These are phyloP conservation scores for Leccinum griseonigrum DNA, from an alignment of 1,284 basidiomycete genomes.

Conservation along the genomic window DNA sequence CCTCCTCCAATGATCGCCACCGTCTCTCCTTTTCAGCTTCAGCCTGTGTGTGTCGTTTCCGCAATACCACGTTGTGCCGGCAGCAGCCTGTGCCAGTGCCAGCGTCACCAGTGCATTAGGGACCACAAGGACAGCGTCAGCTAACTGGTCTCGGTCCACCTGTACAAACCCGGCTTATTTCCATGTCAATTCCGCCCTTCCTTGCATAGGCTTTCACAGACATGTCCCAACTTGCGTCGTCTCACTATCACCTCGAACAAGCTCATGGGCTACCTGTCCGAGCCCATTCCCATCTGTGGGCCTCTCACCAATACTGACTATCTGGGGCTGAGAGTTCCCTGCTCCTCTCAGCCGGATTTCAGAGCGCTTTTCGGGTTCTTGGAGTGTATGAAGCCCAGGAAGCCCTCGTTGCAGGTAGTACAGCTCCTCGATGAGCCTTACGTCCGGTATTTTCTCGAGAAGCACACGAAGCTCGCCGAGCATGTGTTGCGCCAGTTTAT, in stretches of 20 bases:
- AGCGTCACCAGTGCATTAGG: slow-evolving; percentile 12
- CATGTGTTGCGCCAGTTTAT: slow-evolving; percentile 9
- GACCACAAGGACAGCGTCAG: slow-evolving; percentile 5
- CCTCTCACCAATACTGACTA: slow-evolving; percentile 10
- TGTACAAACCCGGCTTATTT: too few relatives aligned
- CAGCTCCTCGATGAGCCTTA: slow-evolving; percentile 22
- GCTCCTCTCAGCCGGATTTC: slow-evolving; percentile 2
- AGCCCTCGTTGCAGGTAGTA: slow-evolving; percentile 25
- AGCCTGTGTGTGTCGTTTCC: slow-evolving; percentile 26
- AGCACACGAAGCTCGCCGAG: slow-evolving; percentile 13
- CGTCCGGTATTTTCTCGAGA: slow-evolving; percentile 17
- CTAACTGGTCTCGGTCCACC: background rate
- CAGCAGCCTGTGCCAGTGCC: too few relatives aligned
- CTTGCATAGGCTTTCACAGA: background rate
- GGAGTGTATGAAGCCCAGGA: slow-evolving; percentile 6
- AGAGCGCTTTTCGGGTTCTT: slow-evolving; percentile 15
- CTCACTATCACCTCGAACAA: slow-evolving; percentile 8
- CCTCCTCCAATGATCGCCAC: slow-evolving; percentile 10
- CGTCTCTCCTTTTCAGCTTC: slow-evolving; percentile 19
- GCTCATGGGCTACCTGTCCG: background rate
- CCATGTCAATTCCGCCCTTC: background rate
- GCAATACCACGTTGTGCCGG: slow-evolving; percentile 15
- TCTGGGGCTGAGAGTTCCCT: slow-evolving; percentile 15
- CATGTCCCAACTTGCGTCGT: slow-evolving; percentile 17
- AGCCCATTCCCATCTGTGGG: slow-evolving; percentile 7